Base-by-base conservation (phyloP, 1,139 yeast genomes). In the Zygosaccharomyces pseudobailii region DNA sequence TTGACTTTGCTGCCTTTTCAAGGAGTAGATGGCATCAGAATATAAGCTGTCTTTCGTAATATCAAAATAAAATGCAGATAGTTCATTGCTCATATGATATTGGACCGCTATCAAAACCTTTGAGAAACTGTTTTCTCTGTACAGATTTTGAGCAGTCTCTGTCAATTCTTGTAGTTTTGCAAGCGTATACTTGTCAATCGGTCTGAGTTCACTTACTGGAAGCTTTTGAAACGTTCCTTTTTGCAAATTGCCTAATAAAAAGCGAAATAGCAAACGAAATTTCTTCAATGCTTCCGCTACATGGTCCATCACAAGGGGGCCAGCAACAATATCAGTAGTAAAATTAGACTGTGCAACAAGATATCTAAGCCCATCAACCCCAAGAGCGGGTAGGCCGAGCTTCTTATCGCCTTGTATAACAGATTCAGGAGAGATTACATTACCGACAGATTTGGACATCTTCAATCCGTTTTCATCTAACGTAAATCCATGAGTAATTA, bases 381-480 rank as follows among this genome's bases (percentile, higher is more conserved):
- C 98, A 27, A 90, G 70, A n/a, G 81, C 74, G 1, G 89, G 89
- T 22, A 83, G 67, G 10, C 65, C 62, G 3, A 74, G 74, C 46
- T 77, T 74, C 28, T 74, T 74, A 40, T 80, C 79, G 2, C 96
- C 96, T 42, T 77, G 70, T 37, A 90, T 79, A 8, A 84, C 79
- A 40, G 79, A 80, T 5, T 57, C 58, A 0, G 98, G 97, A 1
- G 78, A 67, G 35, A 90, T 78, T 0, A 82, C 82, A 58, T 92
- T 92, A 0, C 97, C 97, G 42, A 87, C 69, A 0, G 96, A 87
- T 62, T 92, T 92, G 2, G 97, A 89, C 98, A 92, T 92, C 61
- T 92, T 92, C 50, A 78, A 78, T 22, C 94, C 94, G 56, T 82
- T 79, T 54, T 82, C 87, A 67, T 92, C 98, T 49, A 92, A 72